Evolutionary conservation across 768 basidiomycete species (phyloP), one percentile per base, ranked within the genome.

Genomic region (Podaxis pistillaris): DNA sequence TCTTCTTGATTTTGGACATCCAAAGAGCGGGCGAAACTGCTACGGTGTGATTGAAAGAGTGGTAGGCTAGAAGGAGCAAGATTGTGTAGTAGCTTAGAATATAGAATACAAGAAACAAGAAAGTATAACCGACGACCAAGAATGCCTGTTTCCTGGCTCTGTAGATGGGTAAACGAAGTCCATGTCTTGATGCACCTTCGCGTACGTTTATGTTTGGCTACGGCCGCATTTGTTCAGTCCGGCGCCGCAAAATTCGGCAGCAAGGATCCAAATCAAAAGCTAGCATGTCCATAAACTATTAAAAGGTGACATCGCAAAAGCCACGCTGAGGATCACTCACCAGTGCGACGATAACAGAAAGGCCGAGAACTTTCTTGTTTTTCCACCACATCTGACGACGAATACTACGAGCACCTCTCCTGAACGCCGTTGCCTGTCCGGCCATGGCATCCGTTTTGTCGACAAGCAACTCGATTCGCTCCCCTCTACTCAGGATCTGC

Each of bases 381-480:
- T 84, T 86, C 93, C 93, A 94, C 89, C 92, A 93, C 90, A 93
- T 93, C 72, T 93, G 85, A 62, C 91, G 80, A 44, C 93, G 78
- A 22, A 89, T 88, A n/a, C 81, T 87, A 47, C 93, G 80, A 15
- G 95, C 95, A 5, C 95, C 95, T 56, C 95, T 79, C 51, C 94
- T 78, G 78, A 99, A 99, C 6, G 93, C 94, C 2, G 92, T 93
- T 3, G 96, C 94, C 74, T 98, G 95, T 9, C 88, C 90, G 6
- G 93, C 91, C 88, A 99, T 93, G 59, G 83, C 90, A 71, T 98
- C 96, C 30, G 97, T 99, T 82, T 97, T 97, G 78, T 98, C 94
- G 33, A 98, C 92, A 56, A 99, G 83, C 17, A 98, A 81, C 73
- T 98, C 96, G 67, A 99, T 93, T 58, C 97, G 83, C 75, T 99